Base-by-base conservation (phyloP, 2,329 filamentous ascomycete genomes). In the Aspergillus carbonarius region DNA sequence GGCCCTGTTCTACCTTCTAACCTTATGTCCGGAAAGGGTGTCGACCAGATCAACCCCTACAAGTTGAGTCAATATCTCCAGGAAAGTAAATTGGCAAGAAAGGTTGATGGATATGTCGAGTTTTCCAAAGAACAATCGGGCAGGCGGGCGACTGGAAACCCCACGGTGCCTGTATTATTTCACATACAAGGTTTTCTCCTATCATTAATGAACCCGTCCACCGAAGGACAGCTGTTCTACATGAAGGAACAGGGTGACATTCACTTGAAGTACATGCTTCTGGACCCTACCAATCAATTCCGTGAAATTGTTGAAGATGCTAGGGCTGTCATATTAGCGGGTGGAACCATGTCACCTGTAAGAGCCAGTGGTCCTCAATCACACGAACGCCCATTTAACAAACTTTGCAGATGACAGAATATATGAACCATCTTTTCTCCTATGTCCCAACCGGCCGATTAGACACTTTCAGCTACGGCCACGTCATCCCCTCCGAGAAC, bases 21-120 rank as follows among this genome's bases (percentile, higher is more conserved):
- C 5, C 80, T 99, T 1, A 87, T 97, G 63, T 83, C 87, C 23
- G 87, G 88, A 37, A 96, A 96, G 71, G 92, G 92, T 0, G 89
- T 95, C 23, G 95, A 99, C 70, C 93, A 98, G 70, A 93, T 99
- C 76, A 96, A 98, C 68, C 84, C 97, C 30, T 93, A 91, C 76
- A 93, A 95, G 70, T 81, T 99, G 13, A 87, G 93, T 32, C 84
- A 86, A 44, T 98, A 98, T 72, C 85, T 99, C 4, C 90, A 93
- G 68, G 89, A 95, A 63, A 97, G 93, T 61, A 97, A 96, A 68
- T 79, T 99, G 12, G 93, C 93, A 1, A 90, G 93, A 63, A 99
- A 99, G 74, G 90, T 98, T 10, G 93, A 99, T 75, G 90, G 91
- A 50, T 99, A 98, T 69, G 85, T 87, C 3, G 82, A 85, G 3